Percentiles rank a stretch among this genome's conserved stretches.
Evolutionary conservation across 164 flowering plant genomes (phyloP).

Genomic region (Stephania cephalantha): DNA sequence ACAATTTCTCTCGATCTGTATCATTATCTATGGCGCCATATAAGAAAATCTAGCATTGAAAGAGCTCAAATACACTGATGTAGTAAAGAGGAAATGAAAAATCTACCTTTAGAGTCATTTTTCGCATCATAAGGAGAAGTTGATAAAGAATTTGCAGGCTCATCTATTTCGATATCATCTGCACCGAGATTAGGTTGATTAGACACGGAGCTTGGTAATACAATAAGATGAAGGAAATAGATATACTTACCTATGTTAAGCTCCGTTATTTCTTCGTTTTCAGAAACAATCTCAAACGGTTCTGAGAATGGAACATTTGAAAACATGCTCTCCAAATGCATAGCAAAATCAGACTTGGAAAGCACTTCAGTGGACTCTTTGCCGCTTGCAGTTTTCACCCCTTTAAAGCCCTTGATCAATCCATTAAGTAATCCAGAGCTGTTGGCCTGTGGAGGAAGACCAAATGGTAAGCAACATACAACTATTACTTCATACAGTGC

Average conservation of each 20-base stretch:
- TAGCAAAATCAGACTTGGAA: slow-evolving; percentile 17
- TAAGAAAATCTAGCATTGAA: neutral
- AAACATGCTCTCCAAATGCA: slow-evolving; percentile 51
- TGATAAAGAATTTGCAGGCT: slow-evolving; percentile 31
- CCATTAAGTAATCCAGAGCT: slow-evolving; percentile 48
- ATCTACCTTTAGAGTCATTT: slow-evolving; percentile 34
- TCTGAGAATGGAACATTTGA: slow-evolving; percentile 44
- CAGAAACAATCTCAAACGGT: slow-evolving; percentile 18
- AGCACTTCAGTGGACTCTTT: slow-evolving; percentile 18
- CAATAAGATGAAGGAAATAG: neutral
- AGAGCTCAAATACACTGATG: slow-evolving; percentile 2
- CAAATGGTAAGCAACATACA: neutral
- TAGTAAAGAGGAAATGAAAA: neutral
- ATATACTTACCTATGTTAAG: slow-evolving; percentile 50
- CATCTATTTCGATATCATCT: slow-evolving; percentile 95
- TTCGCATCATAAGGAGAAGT: slow-evolving; percentile 36
- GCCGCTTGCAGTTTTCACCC: slow-evolving; percentile 28
- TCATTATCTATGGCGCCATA: slow-evolving; percentile 36
- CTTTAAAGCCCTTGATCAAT: slow-evolving; percentile 62
- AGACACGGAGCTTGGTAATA: neutral
- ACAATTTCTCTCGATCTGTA: slow-evolving; percentile 53
- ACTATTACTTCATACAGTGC: slow-evolving; percentile 1
- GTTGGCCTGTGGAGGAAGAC: slow-evolving; percentile 29
- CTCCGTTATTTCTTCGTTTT: slow-evolving; percentile 30
- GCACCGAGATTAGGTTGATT: slow-evolving; percentile 13